These are phyloP conservation scores for Colletotrichum sp. DNA, from an alignment of 2,329 filamentous ascomycete species.

Conservation along the genomic window DNA sequence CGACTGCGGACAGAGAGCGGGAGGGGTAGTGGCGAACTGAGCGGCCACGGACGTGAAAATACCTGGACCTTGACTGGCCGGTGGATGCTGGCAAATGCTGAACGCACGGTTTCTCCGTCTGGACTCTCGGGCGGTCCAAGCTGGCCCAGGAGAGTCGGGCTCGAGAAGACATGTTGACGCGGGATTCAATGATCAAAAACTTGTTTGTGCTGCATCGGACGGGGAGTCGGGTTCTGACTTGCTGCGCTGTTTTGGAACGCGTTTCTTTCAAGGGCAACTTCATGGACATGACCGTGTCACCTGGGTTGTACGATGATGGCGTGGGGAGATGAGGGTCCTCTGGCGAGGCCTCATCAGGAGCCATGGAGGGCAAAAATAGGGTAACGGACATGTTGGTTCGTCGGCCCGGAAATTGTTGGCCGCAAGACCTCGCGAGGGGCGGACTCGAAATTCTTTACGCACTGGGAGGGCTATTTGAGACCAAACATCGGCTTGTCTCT, in stretches of 20 bases:
- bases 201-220: conserved; percentile 40
- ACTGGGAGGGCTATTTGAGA: conserved; percentile 21
- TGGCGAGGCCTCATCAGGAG: not conserved
- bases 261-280: conserved; percentile 17
- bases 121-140: conserved; percentile 13
- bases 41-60: conserved; percentile 7
- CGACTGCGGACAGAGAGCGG: not conserved
- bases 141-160: conserved; percentile 6
- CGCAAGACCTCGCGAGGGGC: conserved; percentile 11
- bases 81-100: conserved; percentile 13
- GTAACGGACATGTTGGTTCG: not conserved
- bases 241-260: conserved; percentile 21
- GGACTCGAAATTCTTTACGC: conserved; percentile 24
- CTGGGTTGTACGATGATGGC: not conserved
- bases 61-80: conserved; percentile 11
- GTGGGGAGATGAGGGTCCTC: not conserved
- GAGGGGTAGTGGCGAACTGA: not conserved
- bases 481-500: conserved; percentile 20
- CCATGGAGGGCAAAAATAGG: not conserved
- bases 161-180: conserved; percentile 12
- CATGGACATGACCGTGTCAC: conserved; percentile 7
- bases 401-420: conserved; percentile 4
- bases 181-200: conserved; percentile 21
- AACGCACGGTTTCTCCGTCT: conserved; percentile 11
- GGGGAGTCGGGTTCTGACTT: conserved; percentile 43